Evolutionary conservation across 2,329 filamentous ascomycete species (phyloP).

Genomic region (Byssochlamys sp.): DNA sequence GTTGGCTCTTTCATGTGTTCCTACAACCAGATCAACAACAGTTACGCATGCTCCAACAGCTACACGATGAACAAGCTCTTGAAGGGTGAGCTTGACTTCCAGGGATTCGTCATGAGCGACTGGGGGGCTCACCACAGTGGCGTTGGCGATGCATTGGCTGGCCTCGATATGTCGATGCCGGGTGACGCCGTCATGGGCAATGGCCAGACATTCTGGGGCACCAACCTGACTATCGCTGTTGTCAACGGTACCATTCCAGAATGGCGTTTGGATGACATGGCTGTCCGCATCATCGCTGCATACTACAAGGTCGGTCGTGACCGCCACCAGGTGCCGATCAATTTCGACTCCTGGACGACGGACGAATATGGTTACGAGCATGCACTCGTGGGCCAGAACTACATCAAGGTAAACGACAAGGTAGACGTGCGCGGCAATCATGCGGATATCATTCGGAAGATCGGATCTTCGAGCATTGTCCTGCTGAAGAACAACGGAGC

Average conservation of each 20-base stretch:
- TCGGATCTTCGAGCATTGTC: conserved; percentile 72
- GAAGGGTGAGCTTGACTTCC: conserved; percentile 67
- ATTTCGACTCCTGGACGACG: conserved; percentile 79
- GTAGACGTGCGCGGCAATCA: conserved; percentile 77
- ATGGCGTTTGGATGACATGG: conserved; percentile 87
- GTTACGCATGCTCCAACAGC: conserved; percentile 58
- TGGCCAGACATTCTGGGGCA: conserved; percentile 67
- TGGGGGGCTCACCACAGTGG: conserved; percentile 71
- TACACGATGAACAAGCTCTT: conserved; percentile 52
- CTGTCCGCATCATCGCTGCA: conserved; percentile 63
- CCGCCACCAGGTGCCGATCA: conserved; percentile 48
- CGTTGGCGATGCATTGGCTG: conserved; percentile 54
- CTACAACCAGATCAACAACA: conserved; percentile 63
- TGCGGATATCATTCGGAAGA: conserved; percentile 60
- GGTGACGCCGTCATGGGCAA: conserved; percentile 70
- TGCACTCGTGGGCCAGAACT: conserved; percentile 50
- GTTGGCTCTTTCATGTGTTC: conserved; percentile 62
- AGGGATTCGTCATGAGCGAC: conserved; percentile 59
- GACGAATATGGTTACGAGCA: conserved; percentile 66
- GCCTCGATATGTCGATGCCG: conserved; percentile 75
- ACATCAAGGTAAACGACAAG: conserved; percentile 64
- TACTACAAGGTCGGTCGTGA: conserved; percentile 57
- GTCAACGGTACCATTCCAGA: conserved; percentile 81
- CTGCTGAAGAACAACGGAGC: conserved; percentile 74
- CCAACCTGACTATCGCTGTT: conserved; percentile 77